A percentile compares a stretch with the other conserved stretches of the same genome.
Conservation (phyloP, 1,284 basidiomycete genomes). For the Prillingera fragicola region DNA sequence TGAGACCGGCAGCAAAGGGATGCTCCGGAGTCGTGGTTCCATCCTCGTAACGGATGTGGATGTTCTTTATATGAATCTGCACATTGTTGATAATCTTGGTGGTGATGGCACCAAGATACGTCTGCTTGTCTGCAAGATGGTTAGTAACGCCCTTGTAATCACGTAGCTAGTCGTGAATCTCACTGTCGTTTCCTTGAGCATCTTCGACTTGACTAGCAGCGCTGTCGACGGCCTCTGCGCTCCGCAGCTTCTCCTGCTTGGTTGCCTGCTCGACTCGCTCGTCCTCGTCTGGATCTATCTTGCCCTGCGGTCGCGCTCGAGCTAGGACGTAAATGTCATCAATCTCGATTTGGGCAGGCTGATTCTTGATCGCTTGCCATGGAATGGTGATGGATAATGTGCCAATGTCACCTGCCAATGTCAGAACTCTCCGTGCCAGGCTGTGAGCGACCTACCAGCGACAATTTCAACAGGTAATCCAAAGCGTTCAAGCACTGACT, state of each 20-base stretch:
- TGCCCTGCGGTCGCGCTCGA: slow-evolving; percentile 36
- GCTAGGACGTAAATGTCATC: slow-evolving; percentile 90
- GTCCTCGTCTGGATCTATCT: slow-evolving; percentile 77
- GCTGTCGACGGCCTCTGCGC: slow-evolving; percentile 79
- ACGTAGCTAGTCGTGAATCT: slow-evolving; percentile 3
- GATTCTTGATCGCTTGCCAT: slow-evolving; percentile 89
- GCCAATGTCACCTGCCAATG: slow-evolving; percentile 71
- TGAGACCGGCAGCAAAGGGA: slow-evolving; percentile 89
- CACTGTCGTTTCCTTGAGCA: slow-evolving; percentile 37
- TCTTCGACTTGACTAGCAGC: slow-evolving; percentile 49
- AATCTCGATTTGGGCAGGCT: slow-evolving; percentile 84
- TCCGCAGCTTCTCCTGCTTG: slow-evolving; percentile 83
- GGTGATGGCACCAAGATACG: slow-evolving; percentile 76
- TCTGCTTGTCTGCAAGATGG: slow-evolving; percentile 54
- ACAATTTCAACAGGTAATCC: slow-evolving; percentile 91
- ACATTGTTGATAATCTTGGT: slow-evolving; percentile 94
- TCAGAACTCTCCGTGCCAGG: not conserved
- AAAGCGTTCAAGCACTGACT: slow-evolving; percentile 92
- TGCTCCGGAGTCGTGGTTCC: slow-evolving; percentile 90
- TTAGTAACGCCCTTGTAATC: not conserved
- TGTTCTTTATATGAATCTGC: slow-evolving; percentile 90
- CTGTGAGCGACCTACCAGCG: slow-evolving; percentile 59
- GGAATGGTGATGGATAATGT: slow-evolving; percentile 89
- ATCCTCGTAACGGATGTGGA: slow-evolving; percentile 96
- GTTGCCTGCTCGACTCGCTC: slow-evolving; percentile 72